Base-by-base conservation (phyloP, 352 stramenopile species). In the Globisporangium nodosum region DNA sequence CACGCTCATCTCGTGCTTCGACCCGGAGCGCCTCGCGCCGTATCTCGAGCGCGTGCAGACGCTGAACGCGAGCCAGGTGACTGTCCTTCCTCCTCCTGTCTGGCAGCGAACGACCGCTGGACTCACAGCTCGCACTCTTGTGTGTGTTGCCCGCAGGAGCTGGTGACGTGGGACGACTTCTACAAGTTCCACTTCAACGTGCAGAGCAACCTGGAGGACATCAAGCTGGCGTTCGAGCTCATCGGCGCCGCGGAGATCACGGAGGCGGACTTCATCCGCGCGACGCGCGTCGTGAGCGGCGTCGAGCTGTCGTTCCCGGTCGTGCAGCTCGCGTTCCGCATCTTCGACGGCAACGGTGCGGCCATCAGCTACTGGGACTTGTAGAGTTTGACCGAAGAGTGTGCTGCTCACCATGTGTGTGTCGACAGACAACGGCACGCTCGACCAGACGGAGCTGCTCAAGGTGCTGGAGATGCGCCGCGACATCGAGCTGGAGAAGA, bases 111-210 rank as follows among this genome's bases (percentile, higher is more conserved):
- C 6, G 33, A 3, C 12, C 33, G 33, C 33, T 39, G 6, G 33
- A 8, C 33, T 39, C 33, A 13, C 33, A 39, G 8, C 1, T 9
- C 3, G 8, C 31, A 35, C 31, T 11, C 31, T 27, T 27, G 24
- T 27, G 31, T 55, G 24, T 51, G 27, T 1, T 43, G 9, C 9
- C n/a, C 50, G 24, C 52, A 88, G 74, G 74, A 77, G 39, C 58
- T 78, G 24, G 78, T 90, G 42, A 85, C 66, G 3, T 92, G 79
- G 80, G 71, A 83, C 15, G 78, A 92, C 47, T 90, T 90, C 52
- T 86, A 72, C 54, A 67, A 72, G 4, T 92, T 92, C 57, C 74
- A 92, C 70, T 88, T 83, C 54, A 66, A 83, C 60, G 77, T 92
- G 18, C 75, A 90, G 61, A 84, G 61, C 65, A 69, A 90, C 43